Base-by-base conservation (phyloP, 768 basidiomycete genomes). In the Guyanaporus albipodus region DNA sequence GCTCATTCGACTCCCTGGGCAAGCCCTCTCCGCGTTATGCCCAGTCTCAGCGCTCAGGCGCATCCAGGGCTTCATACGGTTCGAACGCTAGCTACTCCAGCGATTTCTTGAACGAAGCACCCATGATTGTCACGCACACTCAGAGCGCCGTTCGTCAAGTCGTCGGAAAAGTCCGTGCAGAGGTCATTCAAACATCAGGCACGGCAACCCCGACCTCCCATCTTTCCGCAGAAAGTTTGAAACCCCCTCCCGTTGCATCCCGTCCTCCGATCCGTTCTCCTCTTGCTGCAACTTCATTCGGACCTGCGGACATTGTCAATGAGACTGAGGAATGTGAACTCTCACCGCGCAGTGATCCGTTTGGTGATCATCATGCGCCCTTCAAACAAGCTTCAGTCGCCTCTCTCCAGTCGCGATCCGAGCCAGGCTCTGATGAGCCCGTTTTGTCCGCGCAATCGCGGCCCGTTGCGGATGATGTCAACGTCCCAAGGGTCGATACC, bases 61-160 rank as follows among this genome's bases (percentile, higher is more conserved):
- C 73, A 6, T 79, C 80, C 27, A 72, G 84, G 52, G 73, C 78
- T 46, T 90, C 89, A 17, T 87, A 77, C 68, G 78, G 85, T 74
- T 84, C 87, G 23, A 79, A 75, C 34, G 83, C 82, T 33, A 88
- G 84, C 59, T 87, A 77, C 60, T 75, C 83, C 14, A 89, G 85
- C 58, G 88, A 90, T 55, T 77, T 91, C 68, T 69, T 90, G 49
- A 81, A 83, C 57, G 88, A 91, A 62, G 81, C 85, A 1, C 87
- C 88, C 19, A 82, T 85, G 71, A 91, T 91, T 55, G 79, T 91
- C 52, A 87, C 85, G 0, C 80, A 85, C 23, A 74, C 71, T 22
- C 82, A 79, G 49, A 57, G 61, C 73, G 70, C 75, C 38, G 78
- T 87, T 57, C 75, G 85, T 38, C 83, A 87, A 56, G 84, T 89